Evolutionary conservation across 1,284 basidiomycete species (phyloP), one percentile per base, ranked within the genome.

Genomic region (Sanghuangporus weigelae): DNA sequence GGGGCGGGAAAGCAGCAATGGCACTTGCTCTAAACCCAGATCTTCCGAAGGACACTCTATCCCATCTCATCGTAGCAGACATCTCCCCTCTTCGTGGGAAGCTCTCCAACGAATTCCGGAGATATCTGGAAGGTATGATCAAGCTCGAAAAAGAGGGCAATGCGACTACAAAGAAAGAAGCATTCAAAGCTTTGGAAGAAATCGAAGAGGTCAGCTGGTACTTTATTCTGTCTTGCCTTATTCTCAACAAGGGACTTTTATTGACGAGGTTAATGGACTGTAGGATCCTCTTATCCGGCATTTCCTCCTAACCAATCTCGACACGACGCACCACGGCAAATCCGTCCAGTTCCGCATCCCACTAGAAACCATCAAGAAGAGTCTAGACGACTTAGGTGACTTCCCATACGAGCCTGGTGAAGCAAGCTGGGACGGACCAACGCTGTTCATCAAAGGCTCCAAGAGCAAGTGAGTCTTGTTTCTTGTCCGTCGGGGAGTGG

Each of bases 1-100:
- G 90, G 90, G 93, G 94, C 63, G 94, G 94, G 12, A 96, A 96
- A 74, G 90, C 86, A 0, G 90, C 89, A 0, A 93, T 93, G 91
- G 73, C 87, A 0, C 76, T 92, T 36, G 92, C 93, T 0, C 81
- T 96, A 23, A 72, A 80, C 70, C 76, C 83, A 36, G 72, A 78
- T 3, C 78, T 81, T 19, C 80, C 82, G 3, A 57, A 73, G 16
- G 76, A 74, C 54, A 74, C 79, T 2, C 73, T 96, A 16, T 75
- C 80, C 12, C 78, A 85, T 46, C 81, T 95, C n/a, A 81, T 95
- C 58, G 81, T 93, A 6, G 91, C 83, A 10, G 93, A 96, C 73
- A 92, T 96, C 65, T 81, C 92, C 0, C 93, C 93, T 0, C 78
- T 84, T 1, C 79, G 80, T 53, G 86, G 84, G 2, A 72, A 77